phyloP scores from a whole-genome alignment of 805 yeast species.

The Kodamaea neixiangensis region DNA sequence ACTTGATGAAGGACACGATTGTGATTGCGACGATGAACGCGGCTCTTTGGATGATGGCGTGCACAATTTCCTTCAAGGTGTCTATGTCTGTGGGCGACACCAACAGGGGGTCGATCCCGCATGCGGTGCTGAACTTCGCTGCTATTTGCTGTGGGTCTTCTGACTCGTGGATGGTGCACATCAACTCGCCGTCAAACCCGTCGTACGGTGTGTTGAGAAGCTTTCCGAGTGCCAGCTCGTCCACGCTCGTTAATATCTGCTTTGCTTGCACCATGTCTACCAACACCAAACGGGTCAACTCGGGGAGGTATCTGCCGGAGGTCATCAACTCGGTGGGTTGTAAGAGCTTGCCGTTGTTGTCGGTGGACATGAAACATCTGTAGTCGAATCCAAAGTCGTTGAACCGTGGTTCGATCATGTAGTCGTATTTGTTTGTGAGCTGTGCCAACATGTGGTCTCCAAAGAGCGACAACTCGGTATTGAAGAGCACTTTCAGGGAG shows the following conservation, averaged over 20 bases:
- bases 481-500: conserved; percentile 32
- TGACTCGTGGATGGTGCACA: conserved; percentile 41
- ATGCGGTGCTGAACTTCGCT: conserved; percentile 20
- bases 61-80: conserved; percentile 32
- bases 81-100: conserved; percentile 29
- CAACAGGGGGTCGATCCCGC: conserved; percentile 12
- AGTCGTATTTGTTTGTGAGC: conserved; percentile 41
- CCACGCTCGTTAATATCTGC: conserved; percentile 28
- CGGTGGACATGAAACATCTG: conserved; percentile 33
- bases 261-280: conserved; percentile 31
- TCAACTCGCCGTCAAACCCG: conserved; percentile 42
- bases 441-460: conserved; percentile 39
- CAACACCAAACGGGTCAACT: conserved; percentile 47
- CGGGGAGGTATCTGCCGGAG: conserved; percentile 59
- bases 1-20: conserved; percentile 39
- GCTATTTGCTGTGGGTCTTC: conserved; percentile 20
- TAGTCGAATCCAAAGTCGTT: conserved; percentile 19
- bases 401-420: conserved; percentile 37
- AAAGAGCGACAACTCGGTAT: conserved; percentile 59
- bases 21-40: conserved; percentile 45
- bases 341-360: conserved; percentile 34
- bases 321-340: conserved; percentile 61
- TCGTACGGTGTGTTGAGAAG: conserved; percentile 24
- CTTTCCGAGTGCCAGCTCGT: conserved; percentile 9
- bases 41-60: conserved; percentile 45